Percentiles rank a stretch among this genome's conserved stretches.
Evolutionary conservation across 2,329 filamentous ascomycete species (phyloP).

Genomic region (Stemphylium lycopersici): DNA sequence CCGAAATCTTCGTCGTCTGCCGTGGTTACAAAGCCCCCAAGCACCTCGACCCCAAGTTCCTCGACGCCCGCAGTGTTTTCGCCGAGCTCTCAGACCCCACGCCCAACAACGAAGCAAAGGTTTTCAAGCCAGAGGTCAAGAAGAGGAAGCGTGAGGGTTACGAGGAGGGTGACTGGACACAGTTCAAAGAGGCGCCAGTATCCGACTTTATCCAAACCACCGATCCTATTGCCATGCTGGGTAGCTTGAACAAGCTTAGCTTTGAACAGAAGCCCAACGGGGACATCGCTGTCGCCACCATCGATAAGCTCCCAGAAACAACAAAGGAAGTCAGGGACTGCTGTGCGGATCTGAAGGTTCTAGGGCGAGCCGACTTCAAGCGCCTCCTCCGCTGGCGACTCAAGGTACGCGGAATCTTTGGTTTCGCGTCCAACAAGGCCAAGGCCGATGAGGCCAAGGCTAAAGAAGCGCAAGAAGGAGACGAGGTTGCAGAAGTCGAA

Average conservation of each 20-base stretch:
- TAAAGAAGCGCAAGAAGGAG: conserved; percentile 51
- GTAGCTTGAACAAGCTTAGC: conserved; percentile 79
- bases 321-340: conserved; percentile 67
- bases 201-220: conserved; percentile 93
- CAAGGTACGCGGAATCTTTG: conserved; percentile 87
- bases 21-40: conserved; percentile 95
- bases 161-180: conserved; percentile 91
- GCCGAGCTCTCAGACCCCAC: conserved; percentile 84
- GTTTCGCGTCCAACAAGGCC: conserved; percentile 77
- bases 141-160: conserved; percentile 98
- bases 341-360: conserved; percentile 75
- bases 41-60: conserved; percentile 86
- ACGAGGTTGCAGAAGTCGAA: conserved; percentile 82
- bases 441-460: conserved; percentile 51
- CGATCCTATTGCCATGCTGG: conserved; percentile 92
- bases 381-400: conserved; percentile 87
- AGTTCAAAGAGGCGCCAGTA: conserved; percentile 86
- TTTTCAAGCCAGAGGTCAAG: conserved; percentile 96
- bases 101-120: conserved; percentile 96
- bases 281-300: conserved; percentile 83
- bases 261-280: conserved; percentile 78
- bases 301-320: conserved; percentile 77
- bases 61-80: conserved; percentile 89
- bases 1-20: conserved; percentile 98
- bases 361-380: conserved; percentile 95